Conservation (phyloP, 768 basidiomycete species). For the Lentinula sp. region DNA sequence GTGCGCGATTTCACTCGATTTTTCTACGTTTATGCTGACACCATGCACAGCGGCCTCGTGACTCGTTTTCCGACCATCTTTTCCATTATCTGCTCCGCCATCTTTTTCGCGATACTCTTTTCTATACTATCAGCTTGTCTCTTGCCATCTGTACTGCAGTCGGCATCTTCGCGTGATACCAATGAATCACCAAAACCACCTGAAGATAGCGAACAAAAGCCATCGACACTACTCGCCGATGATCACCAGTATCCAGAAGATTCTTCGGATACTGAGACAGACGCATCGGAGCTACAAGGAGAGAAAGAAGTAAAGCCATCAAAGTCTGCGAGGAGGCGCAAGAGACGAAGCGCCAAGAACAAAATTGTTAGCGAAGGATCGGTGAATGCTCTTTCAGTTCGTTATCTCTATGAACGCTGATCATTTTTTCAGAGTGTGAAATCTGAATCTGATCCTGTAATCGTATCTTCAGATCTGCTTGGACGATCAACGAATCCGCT, state of each 20-base stretch:
- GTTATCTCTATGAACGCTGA: background rate
- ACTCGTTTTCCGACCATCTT: slow-evolving; percentile 62
- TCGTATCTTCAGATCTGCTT: slow-evolving; percentile 17
- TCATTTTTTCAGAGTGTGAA: background rate
- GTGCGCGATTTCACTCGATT: slow-evolving; percentile 31
- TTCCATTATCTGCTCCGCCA: slow-evolving; percentile 36
- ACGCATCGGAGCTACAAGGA: background rate
- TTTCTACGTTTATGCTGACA: background rate
- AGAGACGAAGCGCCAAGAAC: slow-evolving; percentile 3
- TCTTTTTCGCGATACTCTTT: slow-evolving; percentile 43
- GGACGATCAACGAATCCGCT: slow-evolving; percentile 25
- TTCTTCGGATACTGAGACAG: background rate
- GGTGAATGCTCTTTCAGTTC: background rate
- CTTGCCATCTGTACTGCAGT: slow-evolving; percentile 37
- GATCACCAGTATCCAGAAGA: background rate
- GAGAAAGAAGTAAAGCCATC: slow-evolving; percentile 11
- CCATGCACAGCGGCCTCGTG: slow-evolving; percentile 49
- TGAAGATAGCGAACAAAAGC: background rate
- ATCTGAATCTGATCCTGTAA: background rate
- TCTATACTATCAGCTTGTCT: slow-evolving; percentile 43
- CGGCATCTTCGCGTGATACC: slow-evolving; percentile 1
- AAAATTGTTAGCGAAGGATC: slow-evolving; percentile 1
- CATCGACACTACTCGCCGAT: background rate
- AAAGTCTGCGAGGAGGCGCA: slow-evolving; percentile 1
- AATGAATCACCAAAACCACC: background rate